These are phyloP conservation scores for Mesembryanthemum crystallinum DNA, from an alignment of 148 eudicot genomes.

Conservation along the genomic window DNA sequence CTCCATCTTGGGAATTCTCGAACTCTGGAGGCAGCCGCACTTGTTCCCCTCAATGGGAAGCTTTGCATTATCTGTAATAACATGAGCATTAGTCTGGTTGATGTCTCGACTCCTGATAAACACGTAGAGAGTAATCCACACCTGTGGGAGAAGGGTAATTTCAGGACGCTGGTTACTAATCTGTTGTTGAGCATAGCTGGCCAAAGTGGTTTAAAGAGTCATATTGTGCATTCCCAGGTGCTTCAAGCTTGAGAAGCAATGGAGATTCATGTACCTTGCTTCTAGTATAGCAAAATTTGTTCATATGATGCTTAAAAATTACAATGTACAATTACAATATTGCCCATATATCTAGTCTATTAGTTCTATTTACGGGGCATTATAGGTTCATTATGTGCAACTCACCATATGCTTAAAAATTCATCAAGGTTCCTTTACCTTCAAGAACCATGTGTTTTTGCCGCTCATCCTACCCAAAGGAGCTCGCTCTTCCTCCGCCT, in stretches of 20 bases:
- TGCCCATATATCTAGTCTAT: too few species aligned
- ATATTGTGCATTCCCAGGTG: conserved; percentile 88
- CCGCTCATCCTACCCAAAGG: conserved; percentile 9
- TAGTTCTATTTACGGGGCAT: too few species aligned
- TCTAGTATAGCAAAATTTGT: conserved; percentile 3
- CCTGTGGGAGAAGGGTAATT: conserved; percentile 82
- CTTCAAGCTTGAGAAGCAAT: conserved; percentile 54
- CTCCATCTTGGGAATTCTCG: conserved; percentile 77
- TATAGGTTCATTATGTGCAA: neutral
- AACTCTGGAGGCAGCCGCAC: conserved; percentile 92
- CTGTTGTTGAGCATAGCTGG: conserved; percentile 85
- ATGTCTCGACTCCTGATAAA: conserved; percentile 71
- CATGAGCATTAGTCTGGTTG: conserved; percentile 92
- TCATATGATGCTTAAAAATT: too few species aligned
- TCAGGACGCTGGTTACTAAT: conserved; percentile 68
- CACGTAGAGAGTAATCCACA: conserved; percentile 72
- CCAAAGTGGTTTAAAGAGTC: conserved; percentile 71
- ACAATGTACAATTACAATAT: too few species aligned
- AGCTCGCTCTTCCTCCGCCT: neutral
- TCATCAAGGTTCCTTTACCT: conserved; percentile 15
- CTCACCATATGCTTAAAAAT: conserved; percentile 1
- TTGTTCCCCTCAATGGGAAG: conserved; percentile 81
- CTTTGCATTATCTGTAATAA: conserved; percentile 88
- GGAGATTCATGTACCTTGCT: conserved; percentile 1
- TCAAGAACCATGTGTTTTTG: neutral